Base-by-base conservation (phyloP, 345 rosid species). In the Anastatica hierochuntica region DNA sequence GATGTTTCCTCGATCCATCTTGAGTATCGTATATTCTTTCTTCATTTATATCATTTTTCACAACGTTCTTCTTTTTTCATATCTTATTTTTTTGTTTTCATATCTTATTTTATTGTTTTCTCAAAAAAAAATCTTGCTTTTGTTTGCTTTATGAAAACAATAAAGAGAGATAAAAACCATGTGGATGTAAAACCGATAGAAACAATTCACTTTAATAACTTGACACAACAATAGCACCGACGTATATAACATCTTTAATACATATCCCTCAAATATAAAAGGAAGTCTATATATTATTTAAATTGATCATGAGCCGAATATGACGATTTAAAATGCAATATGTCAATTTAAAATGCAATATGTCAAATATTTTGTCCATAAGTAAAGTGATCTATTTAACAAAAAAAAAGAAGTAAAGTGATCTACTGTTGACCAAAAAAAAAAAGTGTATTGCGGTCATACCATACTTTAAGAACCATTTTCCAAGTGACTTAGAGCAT, bases 401-500 rank as follows among this genome's bases (percentile, higher is more conserved):
- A 34, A 49, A 8, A 31, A 20, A n/a, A 23, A 16, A 16, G 3
- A 21, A 2, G 3, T 13, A 4, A 40, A 16, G 33, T 64, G 49
- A 55, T 64, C 10, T 55, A 14, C 26, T 43, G 53, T 65, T 65
- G 64, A 65, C 64, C 41, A 34, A 49, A 8, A 31, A 20, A n/a
- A 23, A 33, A 64, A 47, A 56, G 50, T 38, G 30, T 26, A 37
- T n/a, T n/a, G n/a, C n/a, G n/a, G n/a, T n/a, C 19, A 56, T 15
- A 39, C 11, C 35, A 34, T 15, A 18, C 8, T 31, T 15, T 16
- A 24, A 15, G 21, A 40, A 41, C 42, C 18, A 51, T 49, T 23
- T 60, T 14, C 3, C 2, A 31, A 41, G 65, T n/a, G n/a, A n/a
- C n/a, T n/a, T n/a, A n/a, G n/a, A n/a, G n/a, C n/a, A n/a, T n/a